These are phyloP conservation scores for Penicillium sp. DNA, from an alignment of 2,329 filamentous ascomycete genomes.

Conservation along the genomic window DNA sequence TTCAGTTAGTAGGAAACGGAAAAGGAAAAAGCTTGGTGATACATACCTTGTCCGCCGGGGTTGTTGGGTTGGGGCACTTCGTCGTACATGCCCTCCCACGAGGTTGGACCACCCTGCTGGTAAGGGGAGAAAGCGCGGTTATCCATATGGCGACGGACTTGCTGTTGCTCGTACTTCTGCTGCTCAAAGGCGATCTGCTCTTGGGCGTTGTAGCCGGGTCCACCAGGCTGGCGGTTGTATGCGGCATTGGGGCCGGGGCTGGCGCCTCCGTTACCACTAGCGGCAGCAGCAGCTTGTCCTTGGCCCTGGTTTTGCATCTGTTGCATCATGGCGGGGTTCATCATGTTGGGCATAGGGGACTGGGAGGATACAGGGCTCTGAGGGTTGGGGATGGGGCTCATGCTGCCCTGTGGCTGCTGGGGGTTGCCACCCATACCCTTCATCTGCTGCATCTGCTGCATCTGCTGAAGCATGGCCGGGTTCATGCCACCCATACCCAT, in stretches of 20 bases:
- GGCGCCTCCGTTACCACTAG: slow-evolving; percentile 33
- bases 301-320: slow-evolving; percentile 53
- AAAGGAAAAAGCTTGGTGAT: slow-evolving; percentile 30
- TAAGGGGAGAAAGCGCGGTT: slow-evolving; percentile 44
- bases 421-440: slow-evolving; percentile 49
- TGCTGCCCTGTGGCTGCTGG: slow-evolving; percentile 33
- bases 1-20: neutral
- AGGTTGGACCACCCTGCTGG: slow-evolving; percentile 68
- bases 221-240: slow-evolving; percentile 46
- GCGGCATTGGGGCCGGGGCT: slow-evolving; percentile 55
- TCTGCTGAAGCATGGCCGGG: slow-evolving; percentile 72
- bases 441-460: slow-evolving; percentile 65
- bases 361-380: slow-evolving; percentile 50
- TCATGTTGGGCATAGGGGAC: slow-evolving; percentile 55
- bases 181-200: slow-evolving; percentile 76
- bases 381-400: slow-evolving; percentile 37
- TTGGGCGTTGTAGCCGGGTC: slow-evolving; percentile 64
- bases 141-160: slow-evolving; percentile 55
- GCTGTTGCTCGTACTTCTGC: slow-evolving; percentile 75
- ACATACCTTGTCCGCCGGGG: slow-evolving; percentile 50
- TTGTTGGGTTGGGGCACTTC: slow-evolving; percentile 83
- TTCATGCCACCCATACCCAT: slow-evolving; percentile 69
- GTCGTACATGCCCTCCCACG: slow-evolving; percentile 98
- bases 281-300: slow-evolving; percentile 28
- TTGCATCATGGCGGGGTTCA: slow-evolving; percentile 74